phyloP scores from a whole-genome alignment of 1,139 yeast species.

The Suhomyces coccinellae region DNA sequence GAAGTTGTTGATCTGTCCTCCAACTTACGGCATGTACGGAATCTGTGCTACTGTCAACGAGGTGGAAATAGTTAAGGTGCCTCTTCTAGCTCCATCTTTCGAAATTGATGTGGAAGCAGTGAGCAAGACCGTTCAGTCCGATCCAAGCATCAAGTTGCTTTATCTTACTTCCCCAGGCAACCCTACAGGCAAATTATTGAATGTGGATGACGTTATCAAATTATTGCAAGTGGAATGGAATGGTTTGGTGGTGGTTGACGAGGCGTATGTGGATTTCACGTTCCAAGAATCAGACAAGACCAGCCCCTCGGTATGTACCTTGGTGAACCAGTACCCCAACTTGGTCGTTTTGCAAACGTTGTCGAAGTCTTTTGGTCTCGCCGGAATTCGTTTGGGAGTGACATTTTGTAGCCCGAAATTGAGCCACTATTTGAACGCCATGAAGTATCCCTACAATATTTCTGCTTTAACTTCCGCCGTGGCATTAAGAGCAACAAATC shows the following conservation, averaged over 20 bases:
- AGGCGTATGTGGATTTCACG: conserved; percentile 91
- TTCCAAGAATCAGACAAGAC: conserved; percentile 12
- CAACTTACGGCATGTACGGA: conserved; percentile 96
- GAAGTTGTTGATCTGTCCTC: conserved; percentile 84
- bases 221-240: conserved; percentile 63
- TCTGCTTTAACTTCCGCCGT: conserved; percentile 77
- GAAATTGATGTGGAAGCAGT: conserved; percentile 65
- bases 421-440: conserved; percentile 70
- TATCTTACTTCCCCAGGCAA: conserved; percentile 98
- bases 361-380: conserved; percentile 93
- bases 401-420: conserved; percentile 65
- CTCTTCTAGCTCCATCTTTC: conserved; percentile 58
- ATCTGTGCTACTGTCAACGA: conserved; percentile 91
- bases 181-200: conserved; percentile 78
- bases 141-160: conserved; percentile 64
- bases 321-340: conserved; percentile 80
- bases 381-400: conserved; percentile 88
- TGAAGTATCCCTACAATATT: conserved; percentile 95
- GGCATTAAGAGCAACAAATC: conserved; percentile 70
- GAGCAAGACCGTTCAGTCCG: conserved; percentile 50
- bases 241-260: conserved; percentile 86
- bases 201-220: conserved; percentile 47
- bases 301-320: conserved; percentile 68
- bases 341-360: conserved; percentile 87
- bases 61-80: conserved; percentile 72